Conservation (phyloP, 345 rosid genomes). For the Litchi chinensis region DNA sequence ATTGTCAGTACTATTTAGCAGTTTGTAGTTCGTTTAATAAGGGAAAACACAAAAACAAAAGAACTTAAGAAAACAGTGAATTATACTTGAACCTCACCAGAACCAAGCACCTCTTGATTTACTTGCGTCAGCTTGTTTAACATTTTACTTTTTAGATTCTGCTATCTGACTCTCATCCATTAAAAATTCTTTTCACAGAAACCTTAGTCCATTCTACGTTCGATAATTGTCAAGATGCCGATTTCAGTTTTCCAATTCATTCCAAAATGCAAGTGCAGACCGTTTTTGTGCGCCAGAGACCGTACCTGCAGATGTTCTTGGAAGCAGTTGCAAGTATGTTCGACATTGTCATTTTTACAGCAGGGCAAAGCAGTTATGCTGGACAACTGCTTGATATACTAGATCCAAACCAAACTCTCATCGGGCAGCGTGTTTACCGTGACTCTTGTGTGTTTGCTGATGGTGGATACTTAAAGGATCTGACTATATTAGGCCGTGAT, state of each 20-base stretch:
- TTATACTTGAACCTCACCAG: neutral
- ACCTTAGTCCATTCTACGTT: conserved; percentile 27
- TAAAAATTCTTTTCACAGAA: conserved; percentile 4
- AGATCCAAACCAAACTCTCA: conserved; percentile 29
- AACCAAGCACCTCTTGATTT: neutral
- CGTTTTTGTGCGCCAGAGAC: conserved; percentile 25
- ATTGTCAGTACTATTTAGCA: neutral
- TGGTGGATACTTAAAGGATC: conserved; percentile 27
- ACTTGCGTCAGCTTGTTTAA: neutral
- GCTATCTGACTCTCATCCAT: neutral
- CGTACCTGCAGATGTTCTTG: conserved; percentile 21
- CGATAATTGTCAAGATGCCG: conserved; percentile 14
- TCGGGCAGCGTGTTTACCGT: conserved; percentile 25
- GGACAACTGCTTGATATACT: conserved; percentile 25
- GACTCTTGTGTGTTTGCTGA: conserved; percentile 25
- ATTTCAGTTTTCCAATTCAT: conserved; percentile 21
- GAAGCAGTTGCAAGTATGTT: conserved; percentile 29
- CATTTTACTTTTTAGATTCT: conserved; percentile 4
- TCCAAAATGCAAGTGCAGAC: conserved; percentile 29
- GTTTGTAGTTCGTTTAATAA: neutral
- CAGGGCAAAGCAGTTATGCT: conserved; percentile 24
- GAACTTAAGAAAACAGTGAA: neutral
- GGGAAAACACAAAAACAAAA: neutral
- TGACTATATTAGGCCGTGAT: conserved; percentile 25
- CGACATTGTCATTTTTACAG: conserved; percentile 28